Evolutionary conservation across 371 early-diverging fungal genomes (phyloP), one percentile per base, ranked within the genome.

Genomic region (Mucor velutinosus): DNA sequence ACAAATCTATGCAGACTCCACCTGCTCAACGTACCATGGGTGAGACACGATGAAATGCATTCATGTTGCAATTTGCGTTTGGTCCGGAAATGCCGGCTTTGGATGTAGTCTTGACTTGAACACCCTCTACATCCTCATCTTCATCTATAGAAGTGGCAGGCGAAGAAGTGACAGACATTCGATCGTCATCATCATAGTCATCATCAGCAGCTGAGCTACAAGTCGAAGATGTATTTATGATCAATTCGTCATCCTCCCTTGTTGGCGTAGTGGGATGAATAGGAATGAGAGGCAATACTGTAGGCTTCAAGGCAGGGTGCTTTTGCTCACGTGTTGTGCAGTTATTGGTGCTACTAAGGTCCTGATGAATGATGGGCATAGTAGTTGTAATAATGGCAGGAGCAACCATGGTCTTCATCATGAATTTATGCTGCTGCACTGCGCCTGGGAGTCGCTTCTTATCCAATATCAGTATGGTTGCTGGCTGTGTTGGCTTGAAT

Each of bases 81-180:
- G 43, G 21, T 21, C 14, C 19, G n/a, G 29, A 30, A 55, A 3
- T 14, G 4, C 29, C 21, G 8, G 53, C 43, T n/a, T 27, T 27
- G 10, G 3, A 47, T 47, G 11, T 21, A 7, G 3, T 8, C 2
- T 47, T 47, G 11, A 21, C 10, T 19, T n/a, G 10, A 8, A 17
- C 47, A 7, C 51, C 58, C 0, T 51, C 62, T 17, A 32, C 49
- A 12, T 41, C n/a, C 0, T 66, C 59, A 5, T 45, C 53, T 35
- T 58, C 58, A 15, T 30, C 60, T 7, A 71, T 45, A 32, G 71
- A 71, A n/a, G 71, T 66, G 15, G 62, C 67, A 51, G 71, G 67
- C 7, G 71, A 71, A 49, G 71, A 69, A 19, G 10, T 25, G 12
- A 30, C 17, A 21, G 64, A 66, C 17, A 25, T 39, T 17, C 17